Base-by-base conservation (phyloP, 78 protist genomes). In the Dictyostelium discoideum region DNA sequence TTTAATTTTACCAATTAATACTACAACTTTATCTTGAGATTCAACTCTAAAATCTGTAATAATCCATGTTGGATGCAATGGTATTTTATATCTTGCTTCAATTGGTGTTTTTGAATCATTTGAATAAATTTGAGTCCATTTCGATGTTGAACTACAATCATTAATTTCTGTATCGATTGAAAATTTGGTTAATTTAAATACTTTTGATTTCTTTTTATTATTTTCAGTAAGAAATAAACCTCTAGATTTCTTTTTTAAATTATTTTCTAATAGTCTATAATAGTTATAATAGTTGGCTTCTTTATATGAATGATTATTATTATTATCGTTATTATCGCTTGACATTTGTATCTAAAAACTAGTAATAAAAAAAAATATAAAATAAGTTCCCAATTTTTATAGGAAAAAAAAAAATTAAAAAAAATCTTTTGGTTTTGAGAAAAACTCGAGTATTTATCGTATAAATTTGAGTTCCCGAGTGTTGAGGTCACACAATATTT, bases 31-130 rank as follows among this genome's bases (percentile, higher is more conserved):
- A 24, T 78, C 79, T 44, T 87, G 42, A 39, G 40, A 87, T 13
- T 46, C 72, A 32, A 87, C 85, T 7, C 37, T 40, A 6, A 87
- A 87, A 4, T 40, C n/a, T 20, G 54, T 11, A 0, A 87, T 60
- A 2, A 42, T 46, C 9, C 80, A 5, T 9, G 16, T 11, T 8
- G 85, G 85, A 60, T 76, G 79, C 2, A 87, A 9, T 32, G 93
- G 93, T 67, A 87, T 29, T 39, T 32, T 5, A 54, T 87, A 87
- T 3, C 8, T 78, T 7, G 93, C 93, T 63, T 87, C 93, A 46
- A 87, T 39, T 10, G 93, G 85, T n/a, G 93, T 40, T 18, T 74
- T 32, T 18, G 54, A 37, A 18, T 26, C 2, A 74, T 74, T 74
- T 37, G 13, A 3, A 37, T 74, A 74, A 10, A 0, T 9, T 74